Base-by-base conservation (phyloP, 2,329 filamentous ascomycete species). In the Neopestalotiopsis rosae region DNA sequence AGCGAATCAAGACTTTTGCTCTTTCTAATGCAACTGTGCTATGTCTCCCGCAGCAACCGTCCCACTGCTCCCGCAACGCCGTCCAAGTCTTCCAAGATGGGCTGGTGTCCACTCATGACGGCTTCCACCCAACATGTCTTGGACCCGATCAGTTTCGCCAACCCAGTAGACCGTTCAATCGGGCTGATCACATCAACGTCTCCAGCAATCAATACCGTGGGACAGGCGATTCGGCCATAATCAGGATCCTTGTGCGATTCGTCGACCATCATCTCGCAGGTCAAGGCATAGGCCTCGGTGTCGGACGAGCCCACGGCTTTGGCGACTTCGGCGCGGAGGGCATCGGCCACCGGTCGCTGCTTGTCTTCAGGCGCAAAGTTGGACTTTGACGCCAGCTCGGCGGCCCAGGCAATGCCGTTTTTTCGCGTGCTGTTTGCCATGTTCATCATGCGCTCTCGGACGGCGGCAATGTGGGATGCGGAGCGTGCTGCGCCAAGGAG, bases 401-500 rank as follows among this genome's bases (percentile, higher is more conserved):
- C 73, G 13, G 76, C 77, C 9, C 72, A 72, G 1, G 49, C 67
- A 42, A 79, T 77, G 49, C 78, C 78, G 20, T 74, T 61, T n/a
- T 69, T 14, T 34, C 77, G 71, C 13, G 76, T 76, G 40, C 67
- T 71, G 7, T 66, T 70, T 4, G 75, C 78, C 9, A 78, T 72
- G 42, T 73, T 75, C 52, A 69, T 72, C 77, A 80, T 79, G 6
- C 75, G 70, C 59, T 78, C 73, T n/a, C 75, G 74, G 12, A 72
- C 78, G 4, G 72, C 69, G 17, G 76, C 75, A 68, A 79, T 78
- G 64, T 76, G 72, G 13, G 70, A 72, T 5, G 75, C 74, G 1
- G 77, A 77, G 38, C 78, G 75, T 20, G 79, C 78, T 5, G 76
- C 57, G 5, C 79, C 79, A 24, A 81, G 74, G 14, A 80, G 74